phyloP scores from a whole-genome alignment of 2,329 filamentous ascomycete genomes.

The Claviceps sorghi region DNA sequence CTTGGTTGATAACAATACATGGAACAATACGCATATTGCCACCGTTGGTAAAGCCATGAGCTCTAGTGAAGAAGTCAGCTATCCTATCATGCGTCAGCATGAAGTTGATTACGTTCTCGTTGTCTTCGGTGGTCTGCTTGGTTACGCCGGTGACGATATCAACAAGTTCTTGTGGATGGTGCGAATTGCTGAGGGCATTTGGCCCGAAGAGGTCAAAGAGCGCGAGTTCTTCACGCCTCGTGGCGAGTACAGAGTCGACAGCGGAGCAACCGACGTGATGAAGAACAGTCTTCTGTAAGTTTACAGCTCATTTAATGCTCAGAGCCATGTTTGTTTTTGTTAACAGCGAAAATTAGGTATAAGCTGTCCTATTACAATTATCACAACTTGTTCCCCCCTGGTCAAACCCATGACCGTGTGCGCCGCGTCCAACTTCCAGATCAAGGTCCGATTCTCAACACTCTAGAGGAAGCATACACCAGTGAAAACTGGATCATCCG shows the following conservation, averaged over 20 bases:
- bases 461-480: conserved; percentile 91
- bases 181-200: conserved; percentile 95
- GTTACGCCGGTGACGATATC: conserved; percentile 97
- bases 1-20: conserved; percentile 97
- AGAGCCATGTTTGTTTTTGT: background rate
- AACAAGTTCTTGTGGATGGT: conserved; percentile 99
- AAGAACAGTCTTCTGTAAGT: conserved; percentile 97
- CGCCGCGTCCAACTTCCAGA: conserved; percentile 69
- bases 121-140: conserved; percentile 88
- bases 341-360: conserved; percentile 51
- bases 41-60: conserved; percentile 99
- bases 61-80: conserved; percentile 92
- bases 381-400: conserved; percentile 75
- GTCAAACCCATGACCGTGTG: conserved; percentile 82
- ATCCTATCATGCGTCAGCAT: conserved; percentile 95
- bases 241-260: conserved; percentile 90
- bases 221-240: conserved; percentile 87
- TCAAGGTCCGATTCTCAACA: conserved; percentile 70
- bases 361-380: conserved; percentile 99
- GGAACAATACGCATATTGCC: conserved; percentile 99
- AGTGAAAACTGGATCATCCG: conserved; percentile 99
- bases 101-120: conserved; percentile 98
- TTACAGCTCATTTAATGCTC: conserved; percentile 8
- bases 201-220: conserved; percentile 98
- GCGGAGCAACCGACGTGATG: conserved; percentile 90